A percentile compares a stretch with the other conserved stretches of the same genome.
phyloP scores from a whole-genome alignment of 208 protist genomes.

The Leishmania gerbilli region DNA sequence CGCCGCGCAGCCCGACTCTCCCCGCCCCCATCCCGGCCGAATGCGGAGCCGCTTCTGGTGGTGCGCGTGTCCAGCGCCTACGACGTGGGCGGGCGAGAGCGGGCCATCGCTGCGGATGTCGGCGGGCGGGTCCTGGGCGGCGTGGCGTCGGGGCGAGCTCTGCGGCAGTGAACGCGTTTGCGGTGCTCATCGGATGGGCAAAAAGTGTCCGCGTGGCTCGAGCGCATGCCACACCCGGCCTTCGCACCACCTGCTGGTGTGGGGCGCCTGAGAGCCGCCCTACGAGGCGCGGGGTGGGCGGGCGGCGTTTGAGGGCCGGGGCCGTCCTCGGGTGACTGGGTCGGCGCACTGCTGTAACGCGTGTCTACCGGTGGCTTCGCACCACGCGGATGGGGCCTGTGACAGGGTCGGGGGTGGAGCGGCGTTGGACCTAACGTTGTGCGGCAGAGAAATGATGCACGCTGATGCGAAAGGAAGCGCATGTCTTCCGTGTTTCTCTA shows the following conservation, averaged over 20 bases:
- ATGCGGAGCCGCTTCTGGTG: background rate
- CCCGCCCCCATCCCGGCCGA: background rate
- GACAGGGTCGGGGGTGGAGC: background rate
- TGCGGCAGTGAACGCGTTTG: background rate
- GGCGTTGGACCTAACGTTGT: background rate
- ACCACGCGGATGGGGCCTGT: background rate
- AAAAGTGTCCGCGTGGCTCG: background rate
- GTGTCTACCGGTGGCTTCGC: background rate
- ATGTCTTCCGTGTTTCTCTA: background rate
- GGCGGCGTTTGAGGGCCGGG: background rate
- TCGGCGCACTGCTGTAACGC: background rate
- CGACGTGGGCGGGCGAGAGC: background rate
- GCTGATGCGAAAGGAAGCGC: background rate
- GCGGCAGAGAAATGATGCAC: too few species aligned
- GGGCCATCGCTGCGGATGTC: background rate
- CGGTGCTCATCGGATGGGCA: background rate
- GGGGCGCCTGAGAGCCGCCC: too few species aligned
- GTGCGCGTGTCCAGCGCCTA: background rate
- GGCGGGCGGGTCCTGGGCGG: background rate
- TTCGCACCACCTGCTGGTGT: background rate
- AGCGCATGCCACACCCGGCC: background rate
- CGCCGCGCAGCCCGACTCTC: background rate
- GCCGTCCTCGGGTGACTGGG: background rate
- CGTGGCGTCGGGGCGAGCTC: background rate
- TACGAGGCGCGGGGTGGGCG: background rate